A percentile compares a stretch with the other conserved stretches of the same genome.
Conservation (phyloP, 2,329 filamentous ascomycete genomes). For the Xylariaceae sp. region DNA sequence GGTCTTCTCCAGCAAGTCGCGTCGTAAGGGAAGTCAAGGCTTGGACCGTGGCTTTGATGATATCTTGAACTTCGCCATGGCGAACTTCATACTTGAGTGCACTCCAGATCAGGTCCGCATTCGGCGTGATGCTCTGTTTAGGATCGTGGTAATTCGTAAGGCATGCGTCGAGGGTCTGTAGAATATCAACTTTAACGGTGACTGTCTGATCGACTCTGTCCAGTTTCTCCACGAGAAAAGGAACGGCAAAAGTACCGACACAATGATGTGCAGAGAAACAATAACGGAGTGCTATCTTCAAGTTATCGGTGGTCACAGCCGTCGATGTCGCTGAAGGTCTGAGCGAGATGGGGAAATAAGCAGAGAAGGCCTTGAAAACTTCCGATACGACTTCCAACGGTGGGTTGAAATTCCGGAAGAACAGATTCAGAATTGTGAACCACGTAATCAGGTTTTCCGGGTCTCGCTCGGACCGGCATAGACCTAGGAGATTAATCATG, state of each 20-base stretch:
- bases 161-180: constrained; percentile 51
- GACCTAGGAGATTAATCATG: constrained; percentile 43
- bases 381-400: constrained; percentile 43
- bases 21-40: constrained; percentile 47
- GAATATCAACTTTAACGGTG: constrained; percentile 55
- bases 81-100: constrained; percentile 60
- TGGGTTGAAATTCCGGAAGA: constrained; percentile 42
- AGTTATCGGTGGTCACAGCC: constrained; percentile 50
- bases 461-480: constrained; percentile 52
- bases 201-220: constrained; percentile 55
- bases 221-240: constrained; percentile 51
- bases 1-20: constrained; percentile 39
- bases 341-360: constrained; percentile 56
- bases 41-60: constrained; percentile 50
- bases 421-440: constrained; percentile 46
- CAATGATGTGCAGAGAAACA: constrained; percentile 49
- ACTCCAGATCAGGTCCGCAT: constrained; percentile 48
- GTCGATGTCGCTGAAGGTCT: constrained; percentile 44
- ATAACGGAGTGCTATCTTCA: constrained; percentile 47
- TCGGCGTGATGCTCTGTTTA: constrained; percentile 43
- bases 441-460: constrained; percentile 52
- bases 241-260: constrained; percentile 42
- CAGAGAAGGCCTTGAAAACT: constrained; percentile 51
- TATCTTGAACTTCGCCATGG: constrained; percentile 54
- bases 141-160: constrained; percentile 44